A percentile compares a stretch with the other conserved stretches of the same genome.
phyloP scores from a whole-genome alignment of 2,329 filamentous ascomycete genomes.

The Blastomyces gilchristii region DNA sequence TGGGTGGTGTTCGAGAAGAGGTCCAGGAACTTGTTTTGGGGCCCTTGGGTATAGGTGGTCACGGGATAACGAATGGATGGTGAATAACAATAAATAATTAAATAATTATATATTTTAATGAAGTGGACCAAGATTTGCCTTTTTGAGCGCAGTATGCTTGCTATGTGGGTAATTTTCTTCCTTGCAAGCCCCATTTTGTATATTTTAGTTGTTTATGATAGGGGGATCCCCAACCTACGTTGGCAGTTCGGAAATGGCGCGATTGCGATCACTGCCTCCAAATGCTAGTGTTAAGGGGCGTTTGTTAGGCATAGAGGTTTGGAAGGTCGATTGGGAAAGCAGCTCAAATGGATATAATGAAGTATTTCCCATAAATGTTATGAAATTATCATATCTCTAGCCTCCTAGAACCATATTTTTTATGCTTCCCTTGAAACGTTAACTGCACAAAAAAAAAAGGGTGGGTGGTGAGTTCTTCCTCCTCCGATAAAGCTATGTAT shows the following conservation, averaged over 20 bases:
- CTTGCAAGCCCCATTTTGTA: background rate
- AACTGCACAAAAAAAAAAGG: background rate
- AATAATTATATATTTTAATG: background rate
- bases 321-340: background rate
- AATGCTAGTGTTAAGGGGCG: background rate
- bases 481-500: background rate
- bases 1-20: conserved; percentile 51
- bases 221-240: background rate
- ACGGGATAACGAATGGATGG: conserved; percentile 11
- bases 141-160: background rate
- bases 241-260: background rate
- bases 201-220: background rate
- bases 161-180: background rate
- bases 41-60: conserved; percentile 16
- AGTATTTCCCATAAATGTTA: background rate
- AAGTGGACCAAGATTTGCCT: background rate
- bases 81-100: background rate
- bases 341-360: background rate
- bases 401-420: background rate
- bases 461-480: too few species aligned
- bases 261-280: background rate
- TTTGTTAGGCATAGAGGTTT: background rate
- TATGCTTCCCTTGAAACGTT: background rate
- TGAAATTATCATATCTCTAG: background rate
- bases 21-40: conserved; percentile 48